Percentiles rank a stretch among this genome's conserved stretches.
These are phyloP conservation scores for Calocera cornea DNA, from an alignment of 768 basidiomycete species.

Conservation along the genomic window DNA sequence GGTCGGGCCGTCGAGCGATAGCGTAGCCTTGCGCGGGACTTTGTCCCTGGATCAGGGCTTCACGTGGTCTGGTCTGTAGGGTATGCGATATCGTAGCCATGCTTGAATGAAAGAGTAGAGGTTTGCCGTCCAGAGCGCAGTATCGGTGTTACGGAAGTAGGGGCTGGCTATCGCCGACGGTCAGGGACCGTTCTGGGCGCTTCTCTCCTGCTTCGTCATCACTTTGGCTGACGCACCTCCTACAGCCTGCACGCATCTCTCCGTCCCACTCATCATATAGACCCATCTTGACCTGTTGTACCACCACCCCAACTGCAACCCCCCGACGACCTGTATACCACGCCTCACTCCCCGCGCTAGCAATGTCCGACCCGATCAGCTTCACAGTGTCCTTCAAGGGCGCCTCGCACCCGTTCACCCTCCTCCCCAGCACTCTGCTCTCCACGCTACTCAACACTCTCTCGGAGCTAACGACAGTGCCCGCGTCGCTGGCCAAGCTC, in stretches of 20 bases:
- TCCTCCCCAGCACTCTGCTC: neutral
- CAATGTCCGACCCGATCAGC: neutral
- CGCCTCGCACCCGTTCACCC: neutral
- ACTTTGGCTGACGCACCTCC: neutral
- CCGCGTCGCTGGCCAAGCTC: constrained; percentile 53
- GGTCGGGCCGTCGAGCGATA: neutral
- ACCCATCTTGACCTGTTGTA: neutral
- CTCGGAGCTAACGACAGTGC: constrained; percentile 53
- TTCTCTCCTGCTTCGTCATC: neutral
- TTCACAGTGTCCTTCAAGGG: neutral
- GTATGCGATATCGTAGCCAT: neutral
- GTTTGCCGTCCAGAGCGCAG: too few relatives aligned
- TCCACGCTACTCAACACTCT: constrained; percentile 29
- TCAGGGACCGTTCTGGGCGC: neutral
- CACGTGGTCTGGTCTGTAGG: neutral
- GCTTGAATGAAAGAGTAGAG: too few relatives aligned
- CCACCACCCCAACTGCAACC: neutral
- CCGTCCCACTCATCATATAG: neutral
- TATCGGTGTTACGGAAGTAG: too few relatives aligned
- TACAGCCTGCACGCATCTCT: neutral
- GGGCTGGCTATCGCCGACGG: neutral
- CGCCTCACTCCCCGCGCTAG: neutral
- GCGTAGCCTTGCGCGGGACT: neutral
- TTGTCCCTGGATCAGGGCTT: neutral
- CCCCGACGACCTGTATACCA: neutral